A percentile compares a stretch with the other conserved stretches of the same genome.
Evolutionary conservation across 805 yeast genomes (phyloP).

Genomic region (Starmerella sirachaensis): DNA sequence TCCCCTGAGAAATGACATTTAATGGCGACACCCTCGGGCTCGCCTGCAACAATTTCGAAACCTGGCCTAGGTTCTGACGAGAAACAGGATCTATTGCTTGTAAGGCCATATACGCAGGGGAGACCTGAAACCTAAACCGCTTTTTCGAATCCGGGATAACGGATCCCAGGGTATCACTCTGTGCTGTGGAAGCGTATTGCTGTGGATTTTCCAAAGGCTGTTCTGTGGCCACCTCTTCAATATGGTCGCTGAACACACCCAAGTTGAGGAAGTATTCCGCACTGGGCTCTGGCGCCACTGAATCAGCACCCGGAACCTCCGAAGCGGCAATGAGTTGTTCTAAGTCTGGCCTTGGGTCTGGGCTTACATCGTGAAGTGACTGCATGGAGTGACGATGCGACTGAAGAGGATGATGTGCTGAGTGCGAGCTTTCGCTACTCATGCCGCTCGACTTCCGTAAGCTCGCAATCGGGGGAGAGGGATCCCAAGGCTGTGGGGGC

Average conservation of each 20-base stretch:
- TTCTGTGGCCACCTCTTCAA: not conserved
- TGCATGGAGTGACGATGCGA: too few species aligned
- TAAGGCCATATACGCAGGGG: constrained; percentile 8
- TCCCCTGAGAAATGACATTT: constrained; percentile 39
- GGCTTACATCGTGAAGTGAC: too few species aligned
- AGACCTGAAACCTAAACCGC: constrained; percentile 9
- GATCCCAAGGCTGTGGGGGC: too few species aligned
- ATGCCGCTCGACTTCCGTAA: too few species aligned
- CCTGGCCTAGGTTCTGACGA: constrained; percentile 4
- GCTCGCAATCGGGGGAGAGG: too few species aligned
- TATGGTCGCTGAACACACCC: constrained; percentile 3
- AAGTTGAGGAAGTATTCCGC: constrained; percentile 3
- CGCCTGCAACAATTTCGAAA: constrained; percentile 8
- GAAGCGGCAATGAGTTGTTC: too few species aligned
- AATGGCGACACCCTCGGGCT: constrained; percentile 3
- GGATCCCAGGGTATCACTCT: too few species aligned
- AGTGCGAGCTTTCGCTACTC: too few species aligned
- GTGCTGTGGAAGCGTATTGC: too few species aligned
- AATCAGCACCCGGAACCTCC: not conserved
- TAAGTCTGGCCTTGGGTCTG: too few species aligned
- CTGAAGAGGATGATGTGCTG: too few species aligned
- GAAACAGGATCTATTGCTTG: constrained; percentile 4
- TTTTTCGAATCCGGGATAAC: not conserved
- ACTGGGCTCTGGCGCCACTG: not conserved
- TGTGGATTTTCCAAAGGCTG: not conserved